Evolutionary conservation across 2,329 filamentous ascomycete genomes (phyloP).

Genomic region (Epichloe scottii): DNA sequence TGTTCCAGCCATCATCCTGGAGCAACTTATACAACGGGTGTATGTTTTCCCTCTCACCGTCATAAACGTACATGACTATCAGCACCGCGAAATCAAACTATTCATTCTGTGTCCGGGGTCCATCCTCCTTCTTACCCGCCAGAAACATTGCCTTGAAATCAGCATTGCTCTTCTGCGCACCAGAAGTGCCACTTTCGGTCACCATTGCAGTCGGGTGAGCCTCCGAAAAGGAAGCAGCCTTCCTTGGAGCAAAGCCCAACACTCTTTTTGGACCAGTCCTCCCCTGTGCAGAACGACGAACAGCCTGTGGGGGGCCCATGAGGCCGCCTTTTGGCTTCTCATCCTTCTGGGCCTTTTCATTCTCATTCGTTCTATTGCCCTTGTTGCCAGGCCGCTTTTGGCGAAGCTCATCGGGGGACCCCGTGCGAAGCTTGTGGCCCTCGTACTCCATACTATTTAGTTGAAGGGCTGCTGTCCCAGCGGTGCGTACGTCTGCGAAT

Average conservation of each 20-base stretch:
- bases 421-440: constrained; percentile 40
- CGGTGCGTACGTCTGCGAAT: constrained; percentile 55
- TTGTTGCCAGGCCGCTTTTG: constrained; percentile 32
- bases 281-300: constrained; percentile 31
- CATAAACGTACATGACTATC: no score
- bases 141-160: constrained; percentile 45
- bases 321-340: constrained; percentile 14
- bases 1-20: no score
- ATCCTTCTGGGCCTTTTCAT: constrained; percentile 5
- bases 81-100: neutral
- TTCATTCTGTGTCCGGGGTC: neutral
- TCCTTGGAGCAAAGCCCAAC: constrained; percentile 28
- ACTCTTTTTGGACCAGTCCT: constrained; percentile 27
- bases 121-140: constrained; percentile 10
- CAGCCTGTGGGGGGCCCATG: constrained; percentile 30
- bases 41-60: no score
- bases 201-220: constrained; percentile 15
- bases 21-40: no score
- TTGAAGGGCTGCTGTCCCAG: constrained; percentile 56
- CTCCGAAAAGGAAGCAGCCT: constrained; percentile 6
- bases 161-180: constrained; percentile 38
- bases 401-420: constrained; percentile 41
- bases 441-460: constrained; percentile 44
- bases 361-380: constrained; percentile 13
- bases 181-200: neutral